Conservation (phyloP, 2,329 filamentous ascomycete species). For the Colletotrichum falcatum region DNA sequence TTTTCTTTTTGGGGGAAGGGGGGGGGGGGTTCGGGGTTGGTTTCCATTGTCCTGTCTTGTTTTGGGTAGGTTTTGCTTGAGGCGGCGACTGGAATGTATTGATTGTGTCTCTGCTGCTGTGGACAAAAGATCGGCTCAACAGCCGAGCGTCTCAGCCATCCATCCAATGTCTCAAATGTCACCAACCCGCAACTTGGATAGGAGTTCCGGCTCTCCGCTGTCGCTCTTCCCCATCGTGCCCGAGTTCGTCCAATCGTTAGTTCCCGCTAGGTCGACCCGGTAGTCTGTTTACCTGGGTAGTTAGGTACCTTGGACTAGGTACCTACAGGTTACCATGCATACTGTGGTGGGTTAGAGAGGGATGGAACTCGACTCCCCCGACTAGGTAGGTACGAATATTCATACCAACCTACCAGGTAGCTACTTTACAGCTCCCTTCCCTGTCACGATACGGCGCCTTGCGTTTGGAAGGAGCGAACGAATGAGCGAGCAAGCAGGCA, state of each 20-base stretch:
- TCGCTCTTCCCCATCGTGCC: not conserved
- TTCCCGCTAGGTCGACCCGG: slow-evolving; percentile 25
- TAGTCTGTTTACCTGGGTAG: too few relatives aligned
- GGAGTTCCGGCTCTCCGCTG: not conserved
- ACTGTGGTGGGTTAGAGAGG: not conserved
- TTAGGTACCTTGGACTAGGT: not conserved
- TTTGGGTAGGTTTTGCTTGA: not conserved
- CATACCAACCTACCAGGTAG: too few relatives aligned
- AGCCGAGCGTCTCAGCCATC: not conserved
- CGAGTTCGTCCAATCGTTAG: slow-evolving; percentile 24
- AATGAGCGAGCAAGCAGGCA: not conserved
- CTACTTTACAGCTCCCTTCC: slow-evolving; percentile 19
- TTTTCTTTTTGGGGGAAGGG: too few relatives aligned
- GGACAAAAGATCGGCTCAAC: not conserved
- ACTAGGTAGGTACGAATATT: too few relatives aligned
- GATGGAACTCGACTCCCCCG: not conserved
- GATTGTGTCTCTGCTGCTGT: not conserved
- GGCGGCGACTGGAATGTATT: slow-evolving; percentile 17
- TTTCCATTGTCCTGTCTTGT: not conserved
- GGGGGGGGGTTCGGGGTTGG: too few relatives aligned
- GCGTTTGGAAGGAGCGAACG: not conserved
- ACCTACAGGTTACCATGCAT: too few relatives aligned
- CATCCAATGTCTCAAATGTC: not conserved
- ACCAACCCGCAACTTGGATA: not conserved
- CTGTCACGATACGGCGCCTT: slow-evolving; percentile 23